These are phyloP conservation scores for Curvularia sp. DNA, from an alignment of 2,329 filamentous ascomycete species.

Conservation along the genomic window DNA sequence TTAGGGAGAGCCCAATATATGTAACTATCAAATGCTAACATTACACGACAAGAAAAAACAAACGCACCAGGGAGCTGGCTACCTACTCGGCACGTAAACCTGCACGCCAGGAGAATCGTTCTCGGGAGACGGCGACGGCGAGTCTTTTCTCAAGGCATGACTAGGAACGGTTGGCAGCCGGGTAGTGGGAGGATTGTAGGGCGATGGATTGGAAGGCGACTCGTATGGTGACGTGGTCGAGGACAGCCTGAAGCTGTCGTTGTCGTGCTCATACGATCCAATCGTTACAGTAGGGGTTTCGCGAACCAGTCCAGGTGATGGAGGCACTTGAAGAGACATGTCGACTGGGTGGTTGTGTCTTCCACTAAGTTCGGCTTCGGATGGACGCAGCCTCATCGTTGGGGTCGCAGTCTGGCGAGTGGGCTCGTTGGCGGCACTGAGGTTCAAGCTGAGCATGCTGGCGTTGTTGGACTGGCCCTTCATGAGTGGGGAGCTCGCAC, in stretches of 20 bases:
- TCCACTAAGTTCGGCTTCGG: constrained; percentile 49
- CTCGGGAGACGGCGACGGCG: constrained; percentile 31
- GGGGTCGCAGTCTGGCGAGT: constrained; percentile 34
- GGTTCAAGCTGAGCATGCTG: constrained; percentile 46
- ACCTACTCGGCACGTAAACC: constrained; percentile 44
- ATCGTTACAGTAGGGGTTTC: constrained; percentile 32
- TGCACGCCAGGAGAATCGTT: constrained; percentile 28
- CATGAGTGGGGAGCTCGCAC: constrained; percentile 41
- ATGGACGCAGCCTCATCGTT: constrained; percentile 42
- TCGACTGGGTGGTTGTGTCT: constrained; percentile 48
- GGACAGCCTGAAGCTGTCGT: constrained; percentile 34
- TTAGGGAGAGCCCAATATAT: constrained; percentile 34
- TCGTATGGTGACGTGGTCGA: constrained; percentile 39
- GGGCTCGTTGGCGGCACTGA: constrained; percentile 34
- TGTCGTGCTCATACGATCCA: constrained; percentile 39
- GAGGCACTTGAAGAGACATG: constrained; percentile 46
- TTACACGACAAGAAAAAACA: constrained; percentile 27
- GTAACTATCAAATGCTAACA: constrained; percentile 38
- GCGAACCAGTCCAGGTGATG: constrained; percentile 39
- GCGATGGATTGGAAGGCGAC: constrained; percentile 34
- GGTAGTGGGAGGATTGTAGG: constrained; percentile 34
- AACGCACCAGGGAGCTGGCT: constrained; percentile 34
- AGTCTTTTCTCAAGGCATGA: constrained; percentile 30
- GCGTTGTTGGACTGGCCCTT: constrained; percentile 41
- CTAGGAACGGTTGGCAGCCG: constrained; percentile 38